Evolutionary conservation across 129 eudicot species (phyloP), one percentile per base, ranked within the genome.

Genomic region (Chrysanthemum seticuspe): DNA sequence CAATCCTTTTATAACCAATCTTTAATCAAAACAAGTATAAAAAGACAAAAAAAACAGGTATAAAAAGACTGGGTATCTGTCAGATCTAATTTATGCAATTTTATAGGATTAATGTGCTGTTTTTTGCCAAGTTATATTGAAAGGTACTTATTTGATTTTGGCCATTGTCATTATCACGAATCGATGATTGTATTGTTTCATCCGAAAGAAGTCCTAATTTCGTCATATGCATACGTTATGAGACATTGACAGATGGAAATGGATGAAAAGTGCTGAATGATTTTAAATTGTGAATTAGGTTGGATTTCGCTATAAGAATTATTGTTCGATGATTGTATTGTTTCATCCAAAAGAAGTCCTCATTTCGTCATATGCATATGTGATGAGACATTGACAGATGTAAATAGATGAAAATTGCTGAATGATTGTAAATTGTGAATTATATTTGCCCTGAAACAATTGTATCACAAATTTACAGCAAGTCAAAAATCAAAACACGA

Each of bases 111-210:
- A 53, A 53, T 11, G 18, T 53, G 1, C 7, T 52, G 16, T 52
- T 53, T 53, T 53, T 13, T 14, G 1, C 18, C 27, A 21, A 2
- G 2, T 14, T 31, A 62, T 62, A 31, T 62, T 40, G 48, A 31
- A 29, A 27, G 48, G 67, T 62, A 62, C 67, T 31, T 29, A 62
- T 31, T 13, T n/a, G n/a, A n/a, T n/a, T n/a, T n/a, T 25, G 67
- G 5, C 11, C 67, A 1, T 62, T 31, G 67, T 62, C 48, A 29
- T 5, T 19, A 4, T 31, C 47, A 3, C 10, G 0, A 29, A 12
- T 13, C 1, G 48, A 12, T 62, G 12, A 29, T 29, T 12, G 34
- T 31, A 27, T 14, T 25, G 29, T 23, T 23, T 19, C 21, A 19
- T 19, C 21, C 21, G 21, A 19, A 19, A 19, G 21, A 19, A 19